phyloP scores from a whole-genome alignment of 164 flowering plant species.

The Piper longum region DNA sequence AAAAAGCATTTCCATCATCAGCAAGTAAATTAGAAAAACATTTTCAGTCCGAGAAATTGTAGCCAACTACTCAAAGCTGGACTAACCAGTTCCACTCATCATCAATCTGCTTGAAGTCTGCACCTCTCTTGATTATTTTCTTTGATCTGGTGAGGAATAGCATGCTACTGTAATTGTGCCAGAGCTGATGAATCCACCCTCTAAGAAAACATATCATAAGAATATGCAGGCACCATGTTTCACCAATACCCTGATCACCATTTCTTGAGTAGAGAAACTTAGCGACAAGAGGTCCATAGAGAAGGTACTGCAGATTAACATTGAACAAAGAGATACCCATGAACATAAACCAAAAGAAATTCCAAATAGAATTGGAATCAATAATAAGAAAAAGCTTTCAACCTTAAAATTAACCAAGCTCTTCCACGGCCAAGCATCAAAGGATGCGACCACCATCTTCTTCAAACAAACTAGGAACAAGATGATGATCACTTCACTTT shows the following conservation, averaged over 20 bases:
- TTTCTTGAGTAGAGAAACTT: conserved; percentile 21
- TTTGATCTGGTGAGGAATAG: conserved; percentile 41
- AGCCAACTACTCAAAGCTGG: background rate
- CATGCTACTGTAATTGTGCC: conserved; percentile 38
- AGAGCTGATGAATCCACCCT: conserved; percentile 30
- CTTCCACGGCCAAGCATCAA: conserved; percentile 25
- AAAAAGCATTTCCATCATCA: no score
- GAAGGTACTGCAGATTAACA: conserved; percentile 31
- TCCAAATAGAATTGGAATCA: background rate
- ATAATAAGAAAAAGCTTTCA: background rate
- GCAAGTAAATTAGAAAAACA: background rate
- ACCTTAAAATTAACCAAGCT: conserved; percentile 20
- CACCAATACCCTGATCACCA: conserved; percentile 9
- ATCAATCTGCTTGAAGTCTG: conserved; percentile 67
- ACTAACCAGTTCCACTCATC: conserved; percentile 75
- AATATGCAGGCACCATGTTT: conserved; percentile 45
- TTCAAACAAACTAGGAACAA: background rate
- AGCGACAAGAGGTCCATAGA: conserved; percentile 57
- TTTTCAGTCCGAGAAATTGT: background rate
- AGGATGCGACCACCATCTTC: conserved; percentile 10
- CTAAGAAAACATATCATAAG: conserved; percentile 43
- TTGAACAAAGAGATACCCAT: background rate
- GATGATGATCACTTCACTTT: background rate
- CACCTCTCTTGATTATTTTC: conserved; percentile 33
- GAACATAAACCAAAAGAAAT: background rate